Evolutionary conservation across 176 grass and related monocot genomes (phyloP), one percentile per base, ranked within the genome.

Genomic region (Rhipidocladum racemiflorum): DNA sequence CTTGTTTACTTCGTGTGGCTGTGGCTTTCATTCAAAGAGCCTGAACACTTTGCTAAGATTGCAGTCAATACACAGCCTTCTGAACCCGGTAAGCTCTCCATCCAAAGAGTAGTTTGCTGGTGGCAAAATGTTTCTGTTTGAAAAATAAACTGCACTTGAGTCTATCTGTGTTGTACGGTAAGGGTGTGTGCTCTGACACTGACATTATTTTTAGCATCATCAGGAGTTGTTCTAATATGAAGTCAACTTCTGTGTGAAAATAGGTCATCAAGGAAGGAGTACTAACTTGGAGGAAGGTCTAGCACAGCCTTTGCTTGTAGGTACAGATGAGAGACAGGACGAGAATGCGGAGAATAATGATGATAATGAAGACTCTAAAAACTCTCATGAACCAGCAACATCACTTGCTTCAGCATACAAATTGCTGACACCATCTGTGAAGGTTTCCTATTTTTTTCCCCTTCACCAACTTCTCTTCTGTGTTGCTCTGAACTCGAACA

Each of bases 361-460:
- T 56, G 86, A 92, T 50, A 82, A 60, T 65, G 86, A 76, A 84
- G 77, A 75, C 55, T 83, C 76, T 23, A 59, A 91, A 87, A 84
- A 77, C 38, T 93, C 90, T 66, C 90, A 88, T 63, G 92, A 65
- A 50, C 90, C 92, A 76, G 90, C 85, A 81, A 91, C 91, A 87
- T 89, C 92, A 66, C 51, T 98, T 64, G 30, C 48, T 80, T 88
- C 96, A 61, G 96, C 96, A 76, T 98, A 98, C 80, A 93, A 87
- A 90, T 88, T 98, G 75, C 85, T 98, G 56, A 95, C 96, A 44
- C 96, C 96, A 27, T 95, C 96, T 56, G 80, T 98, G 34, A 98
- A 98, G 96, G 95, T 97, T 78, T 76, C 23, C 10, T 42, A 9
- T 42, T 32, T 28, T 43, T 53, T 6, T 25, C 40, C 11, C 9